These are phyloP conservation scores for Cryphonectria radicalis DNA, from an alignment of 2,329 filamentous ascomycete species.

Conservation along the genomic window DNA sequence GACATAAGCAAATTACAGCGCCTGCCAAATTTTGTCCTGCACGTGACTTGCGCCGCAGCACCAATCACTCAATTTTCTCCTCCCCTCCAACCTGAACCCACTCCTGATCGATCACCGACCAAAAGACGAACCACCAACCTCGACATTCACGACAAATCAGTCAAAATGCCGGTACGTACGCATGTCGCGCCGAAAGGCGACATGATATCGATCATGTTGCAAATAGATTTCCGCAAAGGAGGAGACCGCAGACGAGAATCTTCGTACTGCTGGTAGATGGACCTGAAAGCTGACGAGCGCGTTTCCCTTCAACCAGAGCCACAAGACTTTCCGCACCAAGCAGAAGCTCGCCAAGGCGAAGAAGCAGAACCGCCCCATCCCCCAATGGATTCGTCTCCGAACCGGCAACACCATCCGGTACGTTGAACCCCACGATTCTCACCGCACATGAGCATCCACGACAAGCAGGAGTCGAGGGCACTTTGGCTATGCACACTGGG, in stretches of 20 bases:
- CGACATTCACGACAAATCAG: constrained; percentile 40
- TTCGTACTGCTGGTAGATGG: constrained; percentile 15
- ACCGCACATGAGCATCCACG: background rate
- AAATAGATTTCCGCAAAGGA: background rate
- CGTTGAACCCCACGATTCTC: constrained; percentile 43
- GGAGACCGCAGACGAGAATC: background rate
- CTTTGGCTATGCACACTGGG: background rate
- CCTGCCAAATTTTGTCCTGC: constrained; percentile 14
- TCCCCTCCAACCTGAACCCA: constrained; percentile 22
- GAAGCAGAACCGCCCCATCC: constrained; percentile 99
- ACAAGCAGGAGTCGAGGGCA: background rate
- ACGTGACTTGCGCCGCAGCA: constrained; percentile 22
- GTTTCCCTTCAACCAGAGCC: constrained; percentile 67
- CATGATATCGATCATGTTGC: background rate
- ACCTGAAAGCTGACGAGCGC: constrained; percentile 25
- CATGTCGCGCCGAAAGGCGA: background rate
- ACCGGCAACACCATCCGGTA: constrained; percentile 99
- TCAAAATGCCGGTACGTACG: constrained; percentile 47
- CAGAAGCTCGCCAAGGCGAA: constrained; percentile 99
- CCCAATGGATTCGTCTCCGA: constrained; percentile 98
- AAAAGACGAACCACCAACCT: constrained; percentile 29
- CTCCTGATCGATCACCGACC: constrained; percentile 35
- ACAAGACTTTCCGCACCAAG: constrained; percentile 99
- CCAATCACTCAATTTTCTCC: constrained; percentile 21
- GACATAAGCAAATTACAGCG: background rate